phyloP scores from a whole-genome alignment of 2,329 filamentous ascomycete genomes.

The Dothideomycetes sp. region DNA sequence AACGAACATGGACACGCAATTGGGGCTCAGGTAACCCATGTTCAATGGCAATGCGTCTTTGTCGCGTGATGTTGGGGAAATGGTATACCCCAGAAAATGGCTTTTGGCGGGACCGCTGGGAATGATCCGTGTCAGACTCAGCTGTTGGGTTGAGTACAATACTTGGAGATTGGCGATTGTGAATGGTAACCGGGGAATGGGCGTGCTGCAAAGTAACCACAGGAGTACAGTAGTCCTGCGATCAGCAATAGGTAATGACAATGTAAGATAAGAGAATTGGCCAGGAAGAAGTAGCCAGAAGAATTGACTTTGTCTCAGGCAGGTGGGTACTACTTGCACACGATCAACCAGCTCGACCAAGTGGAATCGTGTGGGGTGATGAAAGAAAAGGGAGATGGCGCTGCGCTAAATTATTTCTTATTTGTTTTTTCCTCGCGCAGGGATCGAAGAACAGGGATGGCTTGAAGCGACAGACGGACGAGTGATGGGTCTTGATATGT shows the following conservation, averaged over 20 bases:
- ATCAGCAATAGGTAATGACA: too few species aligned
- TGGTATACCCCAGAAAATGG: constrained; percentile 10
- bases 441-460: constrained; percentile 6
- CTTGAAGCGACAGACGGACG: too few species aligned
- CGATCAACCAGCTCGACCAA: constrained; percentile 1
- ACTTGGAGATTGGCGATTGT: neutral
- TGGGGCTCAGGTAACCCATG: constrained; percentile 5
- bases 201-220: too few species aligned
- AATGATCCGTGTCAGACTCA: too few species aligned
- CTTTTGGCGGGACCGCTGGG: constrained; percentile 2
- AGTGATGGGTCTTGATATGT: neutral
- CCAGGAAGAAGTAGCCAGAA: constrained; percentile 1
- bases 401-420: constrained; percentile 2
- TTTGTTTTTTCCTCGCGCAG: constrained; percentile 4
- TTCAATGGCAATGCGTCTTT: constrained; percentile 4
- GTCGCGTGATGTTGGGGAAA: constrained; percentile 13
- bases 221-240: too few species aligned
- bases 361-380: constrained; percentile 4
- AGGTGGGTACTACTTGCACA: too few species aligned
- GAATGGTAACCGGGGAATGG: too few species aligned
- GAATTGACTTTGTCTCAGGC: constrained; percentile 10
- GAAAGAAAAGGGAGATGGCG: constrained; percentile 6
- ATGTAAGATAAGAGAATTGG: constrained; percentile 7
- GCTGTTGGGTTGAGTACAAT: neutral
- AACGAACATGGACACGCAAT: constrained; percentile 4